A percentile compares a stretch with the other conserved stretches of the same genome.
These are phyloP conservation scores for Cytospora chrysosperma DNA, from an alignment of 2,329 filamentous ascomycete genomes.

Conservation along the genomic window DNA sequence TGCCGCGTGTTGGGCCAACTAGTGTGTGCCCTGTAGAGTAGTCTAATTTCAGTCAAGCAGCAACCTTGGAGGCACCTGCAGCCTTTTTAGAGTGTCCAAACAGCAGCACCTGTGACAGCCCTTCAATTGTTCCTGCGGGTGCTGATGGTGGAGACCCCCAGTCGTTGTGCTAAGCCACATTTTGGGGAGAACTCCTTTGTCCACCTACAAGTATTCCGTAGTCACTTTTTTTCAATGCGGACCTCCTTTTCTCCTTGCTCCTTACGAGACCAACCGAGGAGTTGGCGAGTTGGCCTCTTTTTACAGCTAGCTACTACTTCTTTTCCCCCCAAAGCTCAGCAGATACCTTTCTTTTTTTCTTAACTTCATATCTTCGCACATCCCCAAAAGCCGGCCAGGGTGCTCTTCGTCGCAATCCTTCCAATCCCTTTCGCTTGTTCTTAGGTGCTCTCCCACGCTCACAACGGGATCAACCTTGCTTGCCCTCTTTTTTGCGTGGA, in stretches of 20 bases:
- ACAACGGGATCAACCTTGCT: conserved; percentile 13
- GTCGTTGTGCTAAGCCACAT: conserved; percentile 22
- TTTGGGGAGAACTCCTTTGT: not conserved
- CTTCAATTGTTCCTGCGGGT: not conserved
- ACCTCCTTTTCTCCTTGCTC: conserved; percentile 19
- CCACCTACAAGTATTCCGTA: conserved; percentile 10
- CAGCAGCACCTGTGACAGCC: no score
- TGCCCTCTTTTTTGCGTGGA: conserved; percentile 10
- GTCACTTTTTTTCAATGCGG: conserved; percentile 20
- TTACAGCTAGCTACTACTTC: conserved; percentile 8
- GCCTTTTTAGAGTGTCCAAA: no score
- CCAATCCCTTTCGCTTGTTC: not conserved
- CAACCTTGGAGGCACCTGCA: not conserved
- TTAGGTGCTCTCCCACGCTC: not conserved
- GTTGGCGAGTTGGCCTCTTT: conserved; percentile 14
- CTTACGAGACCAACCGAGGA: conserved; percentile 6
- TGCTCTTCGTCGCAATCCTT: not conserved
- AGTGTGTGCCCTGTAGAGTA: conserved; percentile 4
- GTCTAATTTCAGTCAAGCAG: not conserved
- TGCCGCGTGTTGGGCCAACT: not conserved
- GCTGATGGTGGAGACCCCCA: conserved; percentile 6
- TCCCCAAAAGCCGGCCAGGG: conserved; percentile 1
- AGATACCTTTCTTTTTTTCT: conserved; percentile 6
- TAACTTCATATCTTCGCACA: conserved; percentile 14
- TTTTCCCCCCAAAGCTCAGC: not conserved